These are phyloP conservation scores for Leishmania tropica DNA, from an alignment of 208 protist genomes.

Conservation along the genomic window DNA sequence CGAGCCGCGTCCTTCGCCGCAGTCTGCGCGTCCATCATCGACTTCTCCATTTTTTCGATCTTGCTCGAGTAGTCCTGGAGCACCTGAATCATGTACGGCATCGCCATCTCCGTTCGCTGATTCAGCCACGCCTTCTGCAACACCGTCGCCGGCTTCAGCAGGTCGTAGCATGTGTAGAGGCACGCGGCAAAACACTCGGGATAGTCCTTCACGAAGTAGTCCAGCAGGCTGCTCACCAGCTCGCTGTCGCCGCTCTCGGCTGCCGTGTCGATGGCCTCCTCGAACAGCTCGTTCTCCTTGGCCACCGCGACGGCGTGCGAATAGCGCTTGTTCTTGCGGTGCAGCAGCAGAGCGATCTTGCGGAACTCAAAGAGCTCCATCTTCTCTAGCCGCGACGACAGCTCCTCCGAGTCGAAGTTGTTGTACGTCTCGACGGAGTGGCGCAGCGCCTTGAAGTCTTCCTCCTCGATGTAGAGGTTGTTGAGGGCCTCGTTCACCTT, in stretches of 20 bases:
- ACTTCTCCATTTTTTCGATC: constrained; percentile 85
- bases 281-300: constrained; percentile 98
- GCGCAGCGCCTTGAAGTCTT: constrained; percentile 97
- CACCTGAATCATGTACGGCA: constrained; percentile 99
- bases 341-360: constrained; percentile 98
- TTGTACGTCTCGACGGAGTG: constrained; percentile 95
- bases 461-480: constrained; percentile 98
- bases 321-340: constrained; percentile 94
- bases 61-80: constrained; percentile 94
- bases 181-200: constrained; percentile 96
- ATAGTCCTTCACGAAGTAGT: constrained; percentile 97
- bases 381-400: constrained; percentile 97
- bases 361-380: constrained; percentile 99
- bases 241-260: constrained; percentile 92
- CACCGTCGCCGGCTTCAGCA: constrained; percentile 94
- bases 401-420: constrained; percentile 97
- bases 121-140: constrained; percentile 99
- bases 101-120: constrained; percentile 97
- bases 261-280: constrained; percentile 99
- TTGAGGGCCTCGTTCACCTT: constrained; percentile 99
- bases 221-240: constrained; percentile 95
- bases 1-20: constrained; percentile 85
- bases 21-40: constrained; percentile 79
- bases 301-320: constrained; percentile 94
- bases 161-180: constrained; percentile 99